These are phyloP conservation scores for Prunus fruticosa DNA, from an alignment of 306 rosid species.

Conservation along the genomic window DNA sequence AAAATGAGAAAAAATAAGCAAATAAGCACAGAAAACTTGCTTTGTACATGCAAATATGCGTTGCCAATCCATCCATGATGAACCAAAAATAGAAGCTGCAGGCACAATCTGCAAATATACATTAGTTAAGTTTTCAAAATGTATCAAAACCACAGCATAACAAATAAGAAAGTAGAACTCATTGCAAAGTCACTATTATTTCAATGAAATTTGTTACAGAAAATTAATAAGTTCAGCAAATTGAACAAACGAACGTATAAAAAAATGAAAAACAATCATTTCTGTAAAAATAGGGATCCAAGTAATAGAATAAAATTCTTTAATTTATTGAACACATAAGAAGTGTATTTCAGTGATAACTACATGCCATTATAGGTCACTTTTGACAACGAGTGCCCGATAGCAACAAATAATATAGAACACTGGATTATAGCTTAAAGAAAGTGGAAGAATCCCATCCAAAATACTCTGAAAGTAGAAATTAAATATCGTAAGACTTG, in stretches of 20 bases:
- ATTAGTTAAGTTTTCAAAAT: neutral
- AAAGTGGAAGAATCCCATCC: neutral
- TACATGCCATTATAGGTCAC: neutral
- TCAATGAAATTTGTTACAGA: neutral
- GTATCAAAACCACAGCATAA: neutral
- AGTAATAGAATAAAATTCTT: neutral
- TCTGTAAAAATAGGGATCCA: neutral
- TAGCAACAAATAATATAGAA: neutral
- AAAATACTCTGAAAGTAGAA: neutral
- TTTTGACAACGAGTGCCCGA: neutral
- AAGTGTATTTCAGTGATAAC: neutral
- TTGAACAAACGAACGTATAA: neutral
- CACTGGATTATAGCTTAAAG: neutral
- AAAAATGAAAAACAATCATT: neutral
- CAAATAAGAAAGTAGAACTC: neutral
- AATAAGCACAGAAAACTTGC: slow-evolving; percentile 35
- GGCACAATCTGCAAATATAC: slow-evolving; percentile 62
- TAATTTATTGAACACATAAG: neutral
- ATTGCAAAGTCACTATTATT: neutral
- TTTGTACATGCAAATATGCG: slow-evolving; percentile 68
- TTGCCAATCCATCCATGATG: slow-evolving; percentile 80
- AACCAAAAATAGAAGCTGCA: slow-evolving; percentile 74
- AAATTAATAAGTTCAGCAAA: neutral
- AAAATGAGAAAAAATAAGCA: slow-evolving; percentile 6
- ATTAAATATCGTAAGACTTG: neutral